Evolutionary conservation across 176 grass and related monocot genomes (phyloP).

Genomic region (Coix lacrymajobi): DNA sequence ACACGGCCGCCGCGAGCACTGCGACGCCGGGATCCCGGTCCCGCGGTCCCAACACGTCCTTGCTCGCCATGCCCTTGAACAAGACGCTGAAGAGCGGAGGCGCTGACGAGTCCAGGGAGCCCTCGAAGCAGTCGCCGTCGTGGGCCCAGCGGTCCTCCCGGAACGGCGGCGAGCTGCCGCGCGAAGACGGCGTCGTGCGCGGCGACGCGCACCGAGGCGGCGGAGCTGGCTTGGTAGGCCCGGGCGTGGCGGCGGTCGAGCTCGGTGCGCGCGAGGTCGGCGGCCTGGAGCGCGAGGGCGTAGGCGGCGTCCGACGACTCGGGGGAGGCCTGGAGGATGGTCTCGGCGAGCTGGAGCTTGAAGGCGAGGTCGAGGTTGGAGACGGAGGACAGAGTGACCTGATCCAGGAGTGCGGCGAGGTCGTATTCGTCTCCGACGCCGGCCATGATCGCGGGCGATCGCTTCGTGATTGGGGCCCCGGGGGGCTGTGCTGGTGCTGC

Average conservation of each 20-base stretch:
- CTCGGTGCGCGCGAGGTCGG: constrained; percentile 56
- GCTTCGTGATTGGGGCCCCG: background rate
- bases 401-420: background rate
- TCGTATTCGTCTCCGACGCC: background rate
- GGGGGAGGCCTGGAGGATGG: constrained; percentile 20
- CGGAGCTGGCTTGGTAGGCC: constrained; percentile 21
- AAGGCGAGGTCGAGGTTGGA: constrained; percentile 24
- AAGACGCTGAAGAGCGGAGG: constrained; percentile 41
- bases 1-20: constrained; percentile 51
- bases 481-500: background rate
- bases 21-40: constrained; percentile 37
- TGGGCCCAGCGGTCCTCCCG: constrained; percentile 20
- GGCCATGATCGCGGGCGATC: background rate
- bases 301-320: background rate
- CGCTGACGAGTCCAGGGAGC: background rate
- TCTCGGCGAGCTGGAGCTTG: constrained; percentile 49
- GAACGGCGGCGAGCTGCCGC: constrained; percentile 33
- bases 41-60: constrained; percentile 13
- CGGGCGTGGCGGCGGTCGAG: constrained; percentile 36
- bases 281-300: background rate
- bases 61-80: constrained; percentile 60
- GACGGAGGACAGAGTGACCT: background rate
- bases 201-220: constrained; percentile 32
- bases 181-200: constrained; percentile 30
- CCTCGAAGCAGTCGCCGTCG: constrained; percentile 18